Percentiles rank a stretch among this genome's conserved stretches.
Conservation (phyloP, 345 rosid species). For the Luvunga scandens region DNA sequence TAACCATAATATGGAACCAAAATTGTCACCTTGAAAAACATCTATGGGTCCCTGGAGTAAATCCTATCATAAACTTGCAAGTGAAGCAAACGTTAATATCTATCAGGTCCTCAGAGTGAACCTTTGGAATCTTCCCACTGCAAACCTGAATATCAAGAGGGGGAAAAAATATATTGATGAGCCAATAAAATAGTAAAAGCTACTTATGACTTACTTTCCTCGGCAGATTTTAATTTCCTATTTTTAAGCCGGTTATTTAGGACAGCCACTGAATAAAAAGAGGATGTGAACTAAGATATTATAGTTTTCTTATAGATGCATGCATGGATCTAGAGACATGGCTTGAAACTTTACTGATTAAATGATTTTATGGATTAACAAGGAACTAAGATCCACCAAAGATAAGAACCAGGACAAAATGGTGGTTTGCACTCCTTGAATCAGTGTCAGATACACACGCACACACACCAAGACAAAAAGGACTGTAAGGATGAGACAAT, state of each 20-base stretch:
- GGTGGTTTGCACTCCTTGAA: neutral
- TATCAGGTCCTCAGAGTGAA: constrained; percentile 17
- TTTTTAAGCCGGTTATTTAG: neutral
- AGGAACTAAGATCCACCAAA: neutral
- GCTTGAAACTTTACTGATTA: neutral
- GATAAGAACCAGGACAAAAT: neutral
- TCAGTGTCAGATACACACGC: no score
- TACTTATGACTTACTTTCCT: neutral
- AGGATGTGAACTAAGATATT: neutral
- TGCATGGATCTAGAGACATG: neutral
- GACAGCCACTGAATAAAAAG: neutral
- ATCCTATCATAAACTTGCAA: constrained; percentile 27
- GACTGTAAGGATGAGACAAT: neutral
- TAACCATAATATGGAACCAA: constrained; percentile 21
- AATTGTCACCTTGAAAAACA: constrained; percentile 23
- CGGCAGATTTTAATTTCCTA: neutral
- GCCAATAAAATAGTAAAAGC: neutral
- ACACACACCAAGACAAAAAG: neutral
- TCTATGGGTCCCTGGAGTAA: constrained; percentile 8
- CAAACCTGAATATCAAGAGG: constrained; percentile 27
- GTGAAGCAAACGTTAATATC: neutral
- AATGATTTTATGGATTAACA: neutral
- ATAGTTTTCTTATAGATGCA: neutral
- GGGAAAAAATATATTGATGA: neutral
- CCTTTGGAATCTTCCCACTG: constrained; percentile 14